A percentile compares a stretch with the other conserved stretches of the same genome.
Conservation (phyloP, 2,329 filamentous ascomycete species). For the Fusarium sp. region DNA sequence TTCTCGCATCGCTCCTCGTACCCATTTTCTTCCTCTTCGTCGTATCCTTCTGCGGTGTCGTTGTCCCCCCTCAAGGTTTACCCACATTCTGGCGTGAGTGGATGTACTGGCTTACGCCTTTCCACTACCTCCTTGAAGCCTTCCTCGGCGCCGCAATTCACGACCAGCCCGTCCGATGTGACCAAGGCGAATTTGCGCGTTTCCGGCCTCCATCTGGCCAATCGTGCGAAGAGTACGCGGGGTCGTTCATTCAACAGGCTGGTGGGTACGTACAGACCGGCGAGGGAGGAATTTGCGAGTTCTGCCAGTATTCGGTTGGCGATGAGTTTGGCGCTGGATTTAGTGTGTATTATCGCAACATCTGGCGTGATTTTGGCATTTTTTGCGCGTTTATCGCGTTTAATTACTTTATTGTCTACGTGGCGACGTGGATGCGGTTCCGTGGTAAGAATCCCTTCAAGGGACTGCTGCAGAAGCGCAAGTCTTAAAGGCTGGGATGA, state of each 20-base stretch:
- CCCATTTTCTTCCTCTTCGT: slow-evolving; percentile 80
- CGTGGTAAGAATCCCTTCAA: slow-evolving; percentile 57
- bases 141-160: slow-evolving; percentile 71
- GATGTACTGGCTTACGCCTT: slow-evolving; percentile 79
- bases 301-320: slow-evolving; percentile 74
- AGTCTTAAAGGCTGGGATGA: slow-evolving; percentile 11
- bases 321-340: slow-evolving; percentile 73
- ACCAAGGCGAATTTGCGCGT: slow-evolving; percentile 69
- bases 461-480: slow-evolving; percentile 48
- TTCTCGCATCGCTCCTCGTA: slow-evolving; percentile 76
- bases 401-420: slow-evolving; percentile 66
- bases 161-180: slow-evolving; percentile 69
- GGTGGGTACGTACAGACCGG: slow-evolving; percentile 74
- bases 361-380: slow-evolving; percentile 77
- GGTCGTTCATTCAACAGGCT: slow-evolving; percentile 64
- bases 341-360: slow-evolving; percentile 72
- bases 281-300: slow-evolving; percentile 72
- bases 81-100: slow-evolving; percentile 74
- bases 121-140: slow-evolving; percentile 76
- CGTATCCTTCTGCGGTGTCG: slow-evolving; percentile 78
- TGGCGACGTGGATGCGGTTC: slow-evolving; percentile 59
- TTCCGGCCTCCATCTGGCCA: slow-evolving; percentile 72
- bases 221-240: slow-evolving; percentile 73
- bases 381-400: slow-evolving; percentile 75
- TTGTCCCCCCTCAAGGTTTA: slow-evolving; percentile 72